These are phyloP conservation scores for Pachyrhizus erosus DNA, from an alignment of 306 rosid species.

Conservation along the genomic window DNA sequence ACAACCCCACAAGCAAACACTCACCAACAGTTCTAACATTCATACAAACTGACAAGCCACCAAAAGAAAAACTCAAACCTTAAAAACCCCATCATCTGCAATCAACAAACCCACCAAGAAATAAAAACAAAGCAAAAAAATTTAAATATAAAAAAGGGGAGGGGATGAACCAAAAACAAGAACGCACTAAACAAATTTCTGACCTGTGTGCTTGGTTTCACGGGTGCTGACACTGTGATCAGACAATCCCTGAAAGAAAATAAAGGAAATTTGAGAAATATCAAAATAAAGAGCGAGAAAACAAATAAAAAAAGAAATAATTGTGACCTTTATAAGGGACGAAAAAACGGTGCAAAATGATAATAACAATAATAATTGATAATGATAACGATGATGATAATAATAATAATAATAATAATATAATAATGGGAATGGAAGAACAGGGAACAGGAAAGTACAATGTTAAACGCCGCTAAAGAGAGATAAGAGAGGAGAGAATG, in stretches of 20 bases:
- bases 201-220: conserved; percentile 23
- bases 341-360: background rate
- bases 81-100: conserved; percentile 13
- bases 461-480: background rate
- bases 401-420: background rate
- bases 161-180: background rate
- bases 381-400: background rate
- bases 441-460: background rate
- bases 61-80: background rate
- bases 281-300: background rate
- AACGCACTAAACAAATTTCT: background rate
- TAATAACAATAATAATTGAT: background rate
- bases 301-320: conserved; percentile 7
- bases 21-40: background rate
- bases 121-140: background rate
- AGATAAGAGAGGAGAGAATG: background rate
- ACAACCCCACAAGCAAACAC: conserved; percentile 8
- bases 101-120: conserved; percentile 14
- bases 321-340: conserved; percentile 33
- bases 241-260: background rate
- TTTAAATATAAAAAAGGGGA: background rate
- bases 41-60: conserved; percentile 17
- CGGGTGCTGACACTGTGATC: conserved; percentile 37
- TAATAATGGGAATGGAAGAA: background rate
- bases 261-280: background rate